phyloP scores from a whole-genome alignment of 768 basidiomycete genomes.

The Tulasnella sp. region DNA sequence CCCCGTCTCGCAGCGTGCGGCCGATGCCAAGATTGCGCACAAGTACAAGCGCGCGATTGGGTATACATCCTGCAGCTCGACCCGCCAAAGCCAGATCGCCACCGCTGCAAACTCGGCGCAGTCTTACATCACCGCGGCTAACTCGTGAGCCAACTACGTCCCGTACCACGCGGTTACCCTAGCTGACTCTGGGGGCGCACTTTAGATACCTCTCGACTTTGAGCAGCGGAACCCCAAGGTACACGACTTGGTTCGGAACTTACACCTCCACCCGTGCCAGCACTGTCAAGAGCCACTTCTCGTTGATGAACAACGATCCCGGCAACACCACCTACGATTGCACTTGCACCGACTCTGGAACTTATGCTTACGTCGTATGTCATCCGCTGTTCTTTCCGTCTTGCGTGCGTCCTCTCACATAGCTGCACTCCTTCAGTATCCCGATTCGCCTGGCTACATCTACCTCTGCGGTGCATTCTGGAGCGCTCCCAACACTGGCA shows the following conservation, averaged over 20 bases:
- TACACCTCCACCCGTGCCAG: background rate
- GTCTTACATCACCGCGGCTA: conserved; percentile 1
- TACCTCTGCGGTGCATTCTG: conserved; percentile 15
- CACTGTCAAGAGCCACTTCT: conserved; percentile 1
- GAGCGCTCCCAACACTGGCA: conserved; percentile 15
- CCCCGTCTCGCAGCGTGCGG: background rate
- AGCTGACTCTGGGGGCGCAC: background rate
- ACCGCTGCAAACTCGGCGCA: conserved; percentile 4
- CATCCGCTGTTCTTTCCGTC: background rate
- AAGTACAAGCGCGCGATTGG: background rate
- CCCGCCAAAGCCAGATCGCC: background rate
- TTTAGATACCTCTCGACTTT: conserved; percentile 1
- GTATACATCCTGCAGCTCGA: background rate
- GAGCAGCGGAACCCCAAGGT: background rate
- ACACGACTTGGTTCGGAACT: conserved; percentile 15
- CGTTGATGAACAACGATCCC: background rate
- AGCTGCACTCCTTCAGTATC: background rate
- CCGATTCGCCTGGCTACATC: background rate
- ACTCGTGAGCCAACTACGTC: background rate
- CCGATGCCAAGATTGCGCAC: background rate
- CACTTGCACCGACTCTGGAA: conserved; percentile 8
- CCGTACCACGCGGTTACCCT: background rate
- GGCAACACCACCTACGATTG: conserved; percentile 16
- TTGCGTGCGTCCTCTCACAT: background rate
- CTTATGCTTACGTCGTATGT: conserved; percentile 16